A percentile compares a stretch with the other conserved stretches of the same genome.
These are phyloP conservation scores for Fraxinus quadrangulata DNA, from an alignment of 257 asterid genomes.

Conservation along the genomic window DNA sequence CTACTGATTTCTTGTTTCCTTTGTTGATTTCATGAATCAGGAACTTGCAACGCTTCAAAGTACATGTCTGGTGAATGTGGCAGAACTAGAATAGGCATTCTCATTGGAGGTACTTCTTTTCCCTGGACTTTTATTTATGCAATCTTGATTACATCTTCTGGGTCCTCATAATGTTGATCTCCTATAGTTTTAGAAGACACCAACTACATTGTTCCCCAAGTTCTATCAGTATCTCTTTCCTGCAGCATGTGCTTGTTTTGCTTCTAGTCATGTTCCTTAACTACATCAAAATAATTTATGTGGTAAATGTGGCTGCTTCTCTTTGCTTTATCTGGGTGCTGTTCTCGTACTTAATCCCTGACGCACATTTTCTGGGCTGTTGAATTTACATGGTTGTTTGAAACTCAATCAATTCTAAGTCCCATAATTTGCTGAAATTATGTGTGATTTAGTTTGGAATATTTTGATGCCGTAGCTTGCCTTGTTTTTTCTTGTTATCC, in stretches of 20 bases:
- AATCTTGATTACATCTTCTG: slow-evolving; percentile 10
- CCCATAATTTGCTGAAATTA: neutral
- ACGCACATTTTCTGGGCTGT: neutral
- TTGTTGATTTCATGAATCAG: slow-evolving; percentile 31
- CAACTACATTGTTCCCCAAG: neutral
- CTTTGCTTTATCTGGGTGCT: neutral
- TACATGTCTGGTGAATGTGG: slow-evolving; percentile 43
- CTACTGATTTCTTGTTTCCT: slow-evolving; percentile 17
- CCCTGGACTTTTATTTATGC: neutral
- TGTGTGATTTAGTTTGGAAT: neutral
- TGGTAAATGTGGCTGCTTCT: neutral
- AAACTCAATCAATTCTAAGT: neutral
- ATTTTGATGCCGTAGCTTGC: neutral
- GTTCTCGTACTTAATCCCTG: neutral
- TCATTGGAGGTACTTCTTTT: slow-evolving; percentile 52
- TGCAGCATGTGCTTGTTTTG: neutral
- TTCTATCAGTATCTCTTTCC: neutral
- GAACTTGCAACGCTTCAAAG: slow-evolving; percentile 41
- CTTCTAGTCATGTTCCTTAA: slow-evolving; percentile 1
- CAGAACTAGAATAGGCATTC: slow-evolving; percentile 44
- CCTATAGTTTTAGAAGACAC: neutral
- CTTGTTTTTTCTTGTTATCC: neutral
- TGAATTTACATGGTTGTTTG: neutral
- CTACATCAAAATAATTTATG: neutral
- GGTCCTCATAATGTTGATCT: neutral